These are phyloP conservation scores for Rhodotorula babjevae DNA, from an alignment of 768 basidiomycete species.

Conservation along the genomic window DNA sequence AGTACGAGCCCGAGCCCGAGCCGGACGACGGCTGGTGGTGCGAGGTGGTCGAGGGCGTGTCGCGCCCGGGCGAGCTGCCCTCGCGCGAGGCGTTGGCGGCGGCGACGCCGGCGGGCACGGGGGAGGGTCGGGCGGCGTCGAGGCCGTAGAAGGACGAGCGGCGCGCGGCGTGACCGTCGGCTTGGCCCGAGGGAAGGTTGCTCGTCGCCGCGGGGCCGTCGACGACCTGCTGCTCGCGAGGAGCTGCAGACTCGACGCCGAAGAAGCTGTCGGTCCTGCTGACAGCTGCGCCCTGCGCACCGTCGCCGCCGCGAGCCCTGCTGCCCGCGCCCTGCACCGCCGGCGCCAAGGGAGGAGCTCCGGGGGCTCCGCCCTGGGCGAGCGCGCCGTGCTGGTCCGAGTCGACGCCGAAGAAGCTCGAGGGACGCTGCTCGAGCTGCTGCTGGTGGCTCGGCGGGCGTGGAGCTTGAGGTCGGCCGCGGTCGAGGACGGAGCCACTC, in stretches of 20 bases:
- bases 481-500: neutral
- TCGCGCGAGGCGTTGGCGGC: neutral
- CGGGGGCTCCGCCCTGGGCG: too few species aligned
- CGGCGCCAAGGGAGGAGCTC: too few species aligned
- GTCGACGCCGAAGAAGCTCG: neutral
- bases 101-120: neutral
- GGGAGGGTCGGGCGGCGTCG: constrained; percentile 1
- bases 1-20: constrained; percentile 31
- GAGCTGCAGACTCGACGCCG: neutral
- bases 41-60: neutral
- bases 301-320: too few species aligned
- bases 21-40: constrained; percentile 15
- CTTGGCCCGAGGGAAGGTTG: neutral
- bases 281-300: too few species aligned
- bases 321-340: neutral
- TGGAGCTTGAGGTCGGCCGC: neutral
- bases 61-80: neutral
- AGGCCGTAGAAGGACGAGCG: constrained; percentile 33
- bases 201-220: neutral
- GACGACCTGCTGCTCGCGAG: neutral
- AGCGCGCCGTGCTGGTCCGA: too few species aligned
- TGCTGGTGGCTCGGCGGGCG: neutral
- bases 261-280: neutral
- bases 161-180: neutral
- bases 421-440: neutral